phyloP scores from a whole-genome alignment of 495 filamentous ascomycete genomes.

The Tuber magnatum region DNA sequence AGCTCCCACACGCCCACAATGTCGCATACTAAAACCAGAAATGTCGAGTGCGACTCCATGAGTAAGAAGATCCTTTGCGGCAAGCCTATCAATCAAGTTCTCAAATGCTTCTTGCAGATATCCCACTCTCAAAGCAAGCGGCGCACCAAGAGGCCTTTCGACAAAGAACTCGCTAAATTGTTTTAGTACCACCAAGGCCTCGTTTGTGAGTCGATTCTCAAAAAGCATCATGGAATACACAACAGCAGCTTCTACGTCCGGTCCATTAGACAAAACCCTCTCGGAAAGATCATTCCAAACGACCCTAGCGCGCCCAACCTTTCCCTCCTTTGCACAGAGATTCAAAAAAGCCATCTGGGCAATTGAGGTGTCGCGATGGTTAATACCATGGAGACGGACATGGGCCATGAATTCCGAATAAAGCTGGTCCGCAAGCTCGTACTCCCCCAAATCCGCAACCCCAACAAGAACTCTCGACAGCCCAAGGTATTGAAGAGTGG shows the following conservation, averaged over 20 bases:
- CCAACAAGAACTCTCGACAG: slow-evolving; percentile 41
- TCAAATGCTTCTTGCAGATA: slow-evolving; percentile 33
- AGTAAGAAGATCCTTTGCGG: slow-evolving; percentile 51
- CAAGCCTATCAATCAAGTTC: slow-evolving; percentile 54
- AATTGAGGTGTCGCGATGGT: slow-evolving; percentile 49
- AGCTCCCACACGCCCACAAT: slow-evolving; percentile 26
- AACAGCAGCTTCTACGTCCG: slow-evolving; percentile 51
- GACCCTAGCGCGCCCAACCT: slow-evolving; percentile 61
- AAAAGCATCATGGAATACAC: slow-evolving; percentile 78
- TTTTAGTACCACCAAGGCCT: slow-evolving; percentile 73
- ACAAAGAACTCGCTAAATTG: slow-evolving; percentile 76
- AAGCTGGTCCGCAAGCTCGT: slow-evolving; percentile 51
- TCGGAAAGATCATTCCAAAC: slow-evolving; percentile 47
- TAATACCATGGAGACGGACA: slow-evolving; percentile 51
- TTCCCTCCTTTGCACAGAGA: slow-evolving; percentile 69
- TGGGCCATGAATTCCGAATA: slow-evolving; percentile 49
- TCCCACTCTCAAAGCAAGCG: slow-evolving; percentile 49
- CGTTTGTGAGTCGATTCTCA: slow-evolving; percentile 64
- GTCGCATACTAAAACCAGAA: slow-evolving; percentile 35
- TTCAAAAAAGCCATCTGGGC: slow-evolving; percentile 80
- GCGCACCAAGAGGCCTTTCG: slow-evolving; percentile 59
- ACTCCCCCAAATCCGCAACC: slow-evolving; percentile 74
- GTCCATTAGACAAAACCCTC: slow-evolving; percentile 62
- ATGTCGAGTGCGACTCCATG: slow-evolving; percentile 38
- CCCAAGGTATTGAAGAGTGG: slow-evolving; percentile 13